phyloP scores from a whole-genome alignment of 1,284 basidiomycete genomes.

The Megacollybia platyphylla region DNA sequence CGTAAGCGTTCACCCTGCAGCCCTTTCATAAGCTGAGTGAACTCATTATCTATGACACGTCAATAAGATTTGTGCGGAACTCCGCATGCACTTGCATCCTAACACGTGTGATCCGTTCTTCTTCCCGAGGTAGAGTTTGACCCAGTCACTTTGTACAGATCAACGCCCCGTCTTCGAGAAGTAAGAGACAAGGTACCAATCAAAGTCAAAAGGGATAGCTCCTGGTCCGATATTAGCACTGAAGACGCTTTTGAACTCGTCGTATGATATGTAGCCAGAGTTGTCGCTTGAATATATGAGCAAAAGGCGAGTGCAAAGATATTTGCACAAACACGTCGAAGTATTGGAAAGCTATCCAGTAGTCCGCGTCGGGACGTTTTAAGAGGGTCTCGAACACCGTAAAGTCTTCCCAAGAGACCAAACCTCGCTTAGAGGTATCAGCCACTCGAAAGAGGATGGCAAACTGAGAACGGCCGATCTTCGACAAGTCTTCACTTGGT shows the following conservation, averaged over 20 bases:
- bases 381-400: slow-evolving; percentile 84
- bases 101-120: slow-evolving; percentile 82
- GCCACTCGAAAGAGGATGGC: slow-evolving; percentile 85
- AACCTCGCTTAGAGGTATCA: slow-evolving; percentile 63
- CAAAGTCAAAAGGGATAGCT: slow-evolving; percentile 89
- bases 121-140: slow-evolving; percentile 88
- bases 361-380: slow-evolving; percentile 87
- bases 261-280: slow-evolving; percentile 80
- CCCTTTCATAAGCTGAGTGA: slow-evolving; percentile 94
- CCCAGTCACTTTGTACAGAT: slow-evolving; percentile 60
- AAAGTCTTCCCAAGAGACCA: slow-evolving; percentile 91
- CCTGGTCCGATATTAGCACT: slow-evolving; percentile 69
- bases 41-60: slow-evolving; percentile 65
- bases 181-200: slow-evolving; percentile 38
- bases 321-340: slow-evolving; percentile 73
- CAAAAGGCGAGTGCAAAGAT: not conserved
- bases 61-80: slow-evolving; percentile 5
- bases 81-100: slow-evolving; percentile 54
- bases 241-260: slow-evolving; percentile 89
- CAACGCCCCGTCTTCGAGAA: slow-evolving; percentile 4
- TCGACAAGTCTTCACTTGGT: slow-evolving; percentile 70
- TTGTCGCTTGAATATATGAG: slow-evolving; percentile 44
- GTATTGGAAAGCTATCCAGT: slow-evolving; percentile 93
- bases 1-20: slow-evolving; percentile 90
- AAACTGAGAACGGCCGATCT: slow-evolving; percentile 79